Base-by-base conservation (phyloP, 2,329 filamentous ascomycete genomes). In the Ploettnerulaceae sp. region DNA sequence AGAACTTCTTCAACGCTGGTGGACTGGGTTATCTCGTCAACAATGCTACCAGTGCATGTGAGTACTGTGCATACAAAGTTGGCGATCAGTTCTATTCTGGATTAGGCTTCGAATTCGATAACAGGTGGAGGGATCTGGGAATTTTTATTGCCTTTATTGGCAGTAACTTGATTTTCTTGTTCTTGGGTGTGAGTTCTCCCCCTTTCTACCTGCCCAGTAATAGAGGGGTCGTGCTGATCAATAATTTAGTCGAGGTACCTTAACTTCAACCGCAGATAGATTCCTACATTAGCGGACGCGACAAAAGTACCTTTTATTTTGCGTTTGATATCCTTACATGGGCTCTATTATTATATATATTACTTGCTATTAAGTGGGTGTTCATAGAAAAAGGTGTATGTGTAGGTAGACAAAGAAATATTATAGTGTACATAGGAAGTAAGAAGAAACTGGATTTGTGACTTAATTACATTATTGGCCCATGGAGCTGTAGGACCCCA, bases 81-180 rank as follows among this genome's bases (percentile, higher is more conserved):
- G 89, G 89, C 22, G 85, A 95, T 55, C 74, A 95, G 68, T 95
- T 91, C 61, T 94, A 86, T 62, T 62, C 70, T 43, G 73, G 78
- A 0, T 73, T 94, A 14, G 74, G 76, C 2, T 76, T 94, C 59
- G 70, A 68, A 2, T 95, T 83, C 58, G 69, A 70, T 33, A 67
- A 86, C 54, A 71, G 89, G 12, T 95, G 89, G 89, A 77, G 89
- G 45, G 88, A 95, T 57, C 53, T 93, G 47, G 89, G 88, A 1
- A 94, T 95, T 52, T 84, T 83, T 56, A 57, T 77, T 24, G 84
- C 82, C 1, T 95, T 89, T 61, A 75, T 94, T 43, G 86, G 68
- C 11, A 89, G 82, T 61, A 95, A 94, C 64, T 61, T 93, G 59
- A 75, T 86, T 15, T 67, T 82, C 38, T 58, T 83, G 50, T 80